Conservation (phyloP, 2,329 filamentous ascomycete species). For the Helminthosporium solani region DNA sequence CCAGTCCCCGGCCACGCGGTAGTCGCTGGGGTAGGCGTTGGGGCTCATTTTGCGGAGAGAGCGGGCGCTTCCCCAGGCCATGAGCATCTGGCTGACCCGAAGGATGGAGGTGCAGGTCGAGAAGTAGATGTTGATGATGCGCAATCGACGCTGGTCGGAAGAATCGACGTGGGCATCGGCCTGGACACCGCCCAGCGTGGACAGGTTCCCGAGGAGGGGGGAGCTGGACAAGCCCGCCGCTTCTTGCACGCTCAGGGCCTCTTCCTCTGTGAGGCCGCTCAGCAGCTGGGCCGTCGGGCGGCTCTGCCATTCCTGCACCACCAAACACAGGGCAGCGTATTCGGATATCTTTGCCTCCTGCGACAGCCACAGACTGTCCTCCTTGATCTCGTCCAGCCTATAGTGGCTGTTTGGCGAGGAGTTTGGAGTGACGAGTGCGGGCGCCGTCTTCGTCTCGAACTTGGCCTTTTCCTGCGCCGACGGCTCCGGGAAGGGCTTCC, state of each 20-base stretch:
- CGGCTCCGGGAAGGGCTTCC: constrained; percentile 65
- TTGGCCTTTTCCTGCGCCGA: constrained; percentile 65
- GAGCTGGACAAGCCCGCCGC: constrained; percentile 64
- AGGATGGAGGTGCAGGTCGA: constrained; percentile 63
- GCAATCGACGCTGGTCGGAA: constrained; percentile 61
- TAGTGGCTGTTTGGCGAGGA: constrained; percentile 65
- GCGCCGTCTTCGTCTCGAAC: constrained; percentile 82
- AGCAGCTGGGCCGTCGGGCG: constrained; percentile 72
- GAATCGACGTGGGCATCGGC: constrained; percentile 58
- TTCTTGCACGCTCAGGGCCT: constrained; percentile 72
- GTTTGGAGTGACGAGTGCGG: constrained; percentile 79
- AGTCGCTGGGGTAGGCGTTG: constrained; percentile 26
- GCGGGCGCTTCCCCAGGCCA: constrained; percentile 34
- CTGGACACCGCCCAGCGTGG: constrained; percentile 10
- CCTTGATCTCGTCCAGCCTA: constrained; percentile 77
- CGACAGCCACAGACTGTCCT: constrained; percentile 83
- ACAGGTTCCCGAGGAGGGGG: constrained; percentile 43
- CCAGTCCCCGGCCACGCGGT: constrained; percentile 34
- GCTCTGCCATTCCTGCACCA: constrained; percentile 80
- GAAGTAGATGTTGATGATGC: constrained; percentile 71
- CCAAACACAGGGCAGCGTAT: constrained; percentile 75
- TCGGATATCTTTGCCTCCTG: constrained; percentile 76
- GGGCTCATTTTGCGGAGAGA: constrained; percentile 27
- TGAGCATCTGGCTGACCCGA: constrained; percentile 39
- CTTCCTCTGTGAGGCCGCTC: constrained; percentile 72